These are phyloP conservation scores for Yamadazyma blattariae DNA, from an alignment of 1,139 yeast species.

Conservation along the genomic window DNA sequence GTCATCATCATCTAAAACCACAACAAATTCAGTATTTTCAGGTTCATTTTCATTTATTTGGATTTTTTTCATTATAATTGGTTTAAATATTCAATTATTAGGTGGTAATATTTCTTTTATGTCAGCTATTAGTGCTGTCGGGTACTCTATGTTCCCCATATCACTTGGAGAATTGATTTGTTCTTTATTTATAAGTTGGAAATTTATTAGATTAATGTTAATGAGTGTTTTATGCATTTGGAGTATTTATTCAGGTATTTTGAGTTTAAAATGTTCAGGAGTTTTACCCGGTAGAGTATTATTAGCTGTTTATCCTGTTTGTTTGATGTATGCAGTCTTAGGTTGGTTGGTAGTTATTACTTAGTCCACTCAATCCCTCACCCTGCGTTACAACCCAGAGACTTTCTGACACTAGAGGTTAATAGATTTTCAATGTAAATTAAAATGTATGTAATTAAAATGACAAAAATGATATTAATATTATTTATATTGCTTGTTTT, in stretches of 20 bases:
- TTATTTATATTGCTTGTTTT: too few relatives aligned
- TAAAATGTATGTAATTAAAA: too few relatives aligned
- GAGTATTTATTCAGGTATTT: conserved; percentile 70
- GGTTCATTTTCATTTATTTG: conserved; percentile 46
- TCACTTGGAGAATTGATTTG: conserved; percentile 64
- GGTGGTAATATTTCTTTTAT: conserved; percentile 71
- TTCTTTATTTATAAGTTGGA: conserved; percentile 50
- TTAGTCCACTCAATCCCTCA: too few relatives aligned
- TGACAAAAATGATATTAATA: too few relatives aligned
- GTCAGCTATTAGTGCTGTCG: conserved; percentile 78
- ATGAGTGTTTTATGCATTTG: conserved; percentile 57
- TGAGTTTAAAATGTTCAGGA: conserved; percentile 66
- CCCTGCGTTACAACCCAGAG: not conserved
- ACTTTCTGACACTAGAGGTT: not conserved
- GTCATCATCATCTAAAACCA: conserved; percentile 31
- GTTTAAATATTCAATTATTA: conserved; percentile 68
- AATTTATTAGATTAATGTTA: conserved; percentile 52
- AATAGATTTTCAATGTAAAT: not conserved
- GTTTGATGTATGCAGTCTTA: conserved; percentile 65
- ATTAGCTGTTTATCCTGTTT: conserved; percentile 79
- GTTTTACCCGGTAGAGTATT: conserved; percentile 67
- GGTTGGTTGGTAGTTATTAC: conserved; percentile 80
- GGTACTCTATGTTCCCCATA: conserved; percentile 79
- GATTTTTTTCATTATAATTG: conserved; percentile 59
- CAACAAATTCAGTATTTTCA: conserved; percentile 49